A percentile compares a stretch with the other conserved stretches of the same genome.
phyloP scores from a whole-genome alignment of 1,284 basidiomycete genomes.

The Porodaedalea pini region DNA sequence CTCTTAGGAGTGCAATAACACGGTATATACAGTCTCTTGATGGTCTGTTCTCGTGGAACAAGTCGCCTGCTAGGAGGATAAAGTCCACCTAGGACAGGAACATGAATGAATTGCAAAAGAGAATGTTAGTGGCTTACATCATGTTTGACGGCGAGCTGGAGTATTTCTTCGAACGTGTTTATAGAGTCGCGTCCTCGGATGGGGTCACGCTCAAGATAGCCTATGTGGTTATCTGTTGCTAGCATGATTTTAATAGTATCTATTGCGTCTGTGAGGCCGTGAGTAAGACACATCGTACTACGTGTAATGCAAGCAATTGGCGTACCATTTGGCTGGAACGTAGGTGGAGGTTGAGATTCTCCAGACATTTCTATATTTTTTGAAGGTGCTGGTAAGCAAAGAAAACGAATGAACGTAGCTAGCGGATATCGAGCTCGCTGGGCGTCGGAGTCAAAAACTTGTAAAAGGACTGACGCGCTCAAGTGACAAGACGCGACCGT shows the following conservation, averaged over 20 bases:
- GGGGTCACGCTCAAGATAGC: slow-evolving; percentile 93
- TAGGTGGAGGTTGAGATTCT: not conserved
- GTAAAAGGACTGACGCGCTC: not conserved
- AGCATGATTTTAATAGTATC: slow-evolving; percentile 82
- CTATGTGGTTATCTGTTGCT: slow-evolving; percentile 95
- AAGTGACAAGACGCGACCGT: not conserved
- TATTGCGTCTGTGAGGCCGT: slow-evolving; percentile 43
- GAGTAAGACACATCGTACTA: not conserved
- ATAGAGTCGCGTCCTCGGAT: slow-evolving; percentile 94
- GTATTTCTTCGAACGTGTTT: slow-evolving; percentile 91
- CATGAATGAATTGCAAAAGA: not conserved
- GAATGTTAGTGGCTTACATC: slow-evolving; percentile 52
- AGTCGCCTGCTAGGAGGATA: slow-evolving; percentile 89
- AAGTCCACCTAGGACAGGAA: slow-evolving; percentile 74
- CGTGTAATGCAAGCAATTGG: not conserved
- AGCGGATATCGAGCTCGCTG: not conserved
- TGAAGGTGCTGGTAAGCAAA: not conserved
- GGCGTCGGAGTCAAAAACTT: not conserved
- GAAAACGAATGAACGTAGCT: not conserved
- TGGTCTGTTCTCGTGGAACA: slow-evolving; percentile 98
- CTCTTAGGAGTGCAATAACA: slow-evolving; percentile 84
- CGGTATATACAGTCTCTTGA: slow-evolving; percentile 87
- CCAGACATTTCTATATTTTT: not conserved
- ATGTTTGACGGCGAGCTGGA: slow-evolving; percentile 85
- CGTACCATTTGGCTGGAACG: slow-evolving; percentile 4